A percentile compares a stretch with the other conserved stretches of the same genome.
Evolutionary conservation across 2,329 filamentous ascomycete genomes (phyloP).

Genomic region (Penicillium sp.): DNA sequence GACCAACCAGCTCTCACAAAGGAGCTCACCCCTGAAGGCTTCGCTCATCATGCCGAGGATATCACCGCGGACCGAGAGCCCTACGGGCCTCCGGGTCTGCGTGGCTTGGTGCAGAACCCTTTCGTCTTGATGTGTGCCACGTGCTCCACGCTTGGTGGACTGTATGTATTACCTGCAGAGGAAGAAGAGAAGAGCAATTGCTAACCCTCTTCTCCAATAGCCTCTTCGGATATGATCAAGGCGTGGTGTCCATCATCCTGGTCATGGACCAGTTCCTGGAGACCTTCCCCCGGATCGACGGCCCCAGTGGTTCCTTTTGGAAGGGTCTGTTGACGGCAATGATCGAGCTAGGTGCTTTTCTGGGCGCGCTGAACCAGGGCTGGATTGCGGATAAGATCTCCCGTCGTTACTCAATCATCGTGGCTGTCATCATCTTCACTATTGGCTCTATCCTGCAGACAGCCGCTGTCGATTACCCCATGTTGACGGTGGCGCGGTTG

Average conservation of each 20-base stretch:
- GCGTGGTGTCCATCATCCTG: slow-evolving; percentile 51
- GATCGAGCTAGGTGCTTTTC: slow-evolving; percentile 58
- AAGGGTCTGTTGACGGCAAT: slow-evolving; percentile 58
- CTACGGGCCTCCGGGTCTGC: slow-evolving; percentile 46
- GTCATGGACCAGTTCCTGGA: slow-evolving; percentile 58
- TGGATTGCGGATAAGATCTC: slow-evolving; percentile 59
- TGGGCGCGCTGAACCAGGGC: slow-evolving; percentile 51
- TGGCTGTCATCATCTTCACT: slow-evolving; percentile 57
- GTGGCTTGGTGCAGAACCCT: slow-evolving; percentile 52
- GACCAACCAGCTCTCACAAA: slow-evolving; percentile 23
- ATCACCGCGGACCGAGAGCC: slow-evolving; percentile 35
- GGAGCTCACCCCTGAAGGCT: slow-evolving; percentile 27
- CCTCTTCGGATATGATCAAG: slow-evolving; percentile 56
- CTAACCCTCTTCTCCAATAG: not conserved
- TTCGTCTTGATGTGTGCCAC: slow-evolving; percentile 58
- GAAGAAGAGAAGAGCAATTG: too few species aligned
- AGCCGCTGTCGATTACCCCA: slow-evolving; percentile 54
- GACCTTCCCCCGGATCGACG: slow-evolving; percentile 50
- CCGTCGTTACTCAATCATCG: slow-evolving; percentile 56
- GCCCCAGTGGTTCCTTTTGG: slow-evolving; percentile 44
- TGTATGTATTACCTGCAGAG: slow-evolving; percentile 33
- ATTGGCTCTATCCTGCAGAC: slow-evolving; percentile 58
- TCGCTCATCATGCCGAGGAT: slow-evolving; percentile 40
- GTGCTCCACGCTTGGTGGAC: slow-evolving; percentile 56
- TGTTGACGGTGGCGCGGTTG: slow-evolving; percentile 55